A percentile compares a stretch with the other conserved stretches of the same genome.
Evolutionary conservation across 352 stramenopile species (phyloP).

Genomic region (Blastocystis sp.): DNA sequence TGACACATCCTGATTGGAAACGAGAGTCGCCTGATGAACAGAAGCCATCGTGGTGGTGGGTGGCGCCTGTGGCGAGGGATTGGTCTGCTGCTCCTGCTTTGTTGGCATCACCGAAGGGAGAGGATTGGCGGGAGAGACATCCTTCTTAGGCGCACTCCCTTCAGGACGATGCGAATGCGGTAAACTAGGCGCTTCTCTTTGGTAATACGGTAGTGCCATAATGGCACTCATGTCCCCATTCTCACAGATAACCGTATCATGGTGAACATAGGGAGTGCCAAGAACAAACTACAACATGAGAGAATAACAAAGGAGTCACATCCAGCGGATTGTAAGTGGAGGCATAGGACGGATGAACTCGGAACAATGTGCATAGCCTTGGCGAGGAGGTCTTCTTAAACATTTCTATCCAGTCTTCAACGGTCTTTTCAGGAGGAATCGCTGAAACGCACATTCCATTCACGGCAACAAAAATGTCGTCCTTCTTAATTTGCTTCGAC

Average conservation of each 20-base stretch:
- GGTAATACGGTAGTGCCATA: too few relatives aligned
- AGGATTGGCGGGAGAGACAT: too few relatives aligned
- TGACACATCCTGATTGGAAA: too few relatives aligned
- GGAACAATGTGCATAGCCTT: conserved; percentile 31
- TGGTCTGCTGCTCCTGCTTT: too few relatives aligned
- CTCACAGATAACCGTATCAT: background rate
- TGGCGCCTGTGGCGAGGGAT: too few relatives aligned
- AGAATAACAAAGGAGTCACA: background rate
- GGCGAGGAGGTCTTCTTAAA: background rate
- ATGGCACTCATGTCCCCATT: too few relatives aligned
- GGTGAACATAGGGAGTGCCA: conserved; percentile 5
- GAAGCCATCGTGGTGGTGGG: too few relatives aligned
- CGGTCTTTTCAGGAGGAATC: background rate
- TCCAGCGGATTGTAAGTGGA: background rate
- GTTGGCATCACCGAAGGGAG: too few relatives aligned
- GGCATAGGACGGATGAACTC: background rate
- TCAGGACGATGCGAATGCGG: too few relatives aligned
- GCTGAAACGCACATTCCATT: conserved; percentile 11
- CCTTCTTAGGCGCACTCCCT: too few relatives aligned
- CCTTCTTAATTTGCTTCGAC: background rate
- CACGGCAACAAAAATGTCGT: conserved; percentile 42
- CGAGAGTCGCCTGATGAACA: too few relatives aligned
- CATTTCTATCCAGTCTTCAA: conserved; percentile 18
- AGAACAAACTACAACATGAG: conserved; percentile 15
- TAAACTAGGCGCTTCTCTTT: too few relatives aligned